phyloP scores from a whole-genome alignment of 1,139 yeast genomes.

The Komagataea norvegica region DNA sequence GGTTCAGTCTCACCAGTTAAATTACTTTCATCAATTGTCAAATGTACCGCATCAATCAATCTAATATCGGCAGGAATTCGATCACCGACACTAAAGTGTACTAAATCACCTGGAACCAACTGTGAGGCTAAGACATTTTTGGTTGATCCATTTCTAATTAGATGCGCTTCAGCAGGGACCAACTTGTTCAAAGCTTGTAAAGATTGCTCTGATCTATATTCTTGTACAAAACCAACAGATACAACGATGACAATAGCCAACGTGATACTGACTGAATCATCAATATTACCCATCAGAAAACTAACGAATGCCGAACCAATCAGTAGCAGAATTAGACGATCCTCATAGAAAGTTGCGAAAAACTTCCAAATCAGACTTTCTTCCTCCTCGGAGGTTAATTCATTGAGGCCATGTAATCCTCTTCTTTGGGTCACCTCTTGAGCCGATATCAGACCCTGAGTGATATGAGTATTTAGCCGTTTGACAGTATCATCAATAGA shows the following conservation, averaged over 20 bases:
- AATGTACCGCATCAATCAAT: slow-evolving; percentile 68
- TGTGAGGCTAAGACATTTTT: slow-evolving; percentile 78
- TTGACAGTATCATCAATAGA: slow-evolving; percentile 57
- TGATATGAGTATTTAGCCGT: slow-evolving; percentile 57
- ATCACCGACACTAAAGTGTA: slow-evolving; percentile 85
- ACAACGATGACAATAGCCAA: slow-evolving; percentile 87
- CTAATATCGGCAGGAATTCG: slow-evolving; percentile 92
- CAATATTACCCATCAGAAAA: slow-evolving; percentile 86
- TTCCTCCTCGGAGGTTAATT: slow-evolving; percentile 66
- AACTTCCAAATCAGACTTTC: slow-evolving; percentile 70
- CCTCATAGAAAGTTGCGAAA: slow-evolving; percentile 73
- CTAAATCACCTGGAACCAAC: slow-evolving; percentile 92
- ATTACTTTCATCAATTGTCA: slow-evolving; percentile 85
- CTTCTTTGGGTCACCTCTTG: slow-evolving; percentile 72
- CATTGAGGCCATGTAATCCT: slow-evolving; percentile 73
- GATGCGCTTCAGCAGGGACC: slow-evolving; percentile 91
- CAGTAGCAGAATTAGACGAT: slow-evolving; percentile 79
- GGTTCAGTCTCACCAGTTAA: slow-evolving; percentile 93
- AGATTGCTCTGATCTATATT: slow-evolving; percentile 89
- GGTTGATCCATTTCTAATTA: slow-evolving; percentile 73
- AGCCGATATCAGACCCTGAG: slow-evolving; percentile 54
- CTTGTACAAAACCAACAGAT: slow-evolving; percentile 94
- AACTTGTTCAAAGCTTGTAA: slow-evolving; percentile 84
- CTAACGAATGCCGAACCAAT: slow-evolving; percentile 85
- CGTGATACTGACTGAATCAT: slow-evolving; percentile 87